Base-by-base conservation (phyloP, 2,329 filamentous ascomycete species). In the Cercospora beticola region DNA sequence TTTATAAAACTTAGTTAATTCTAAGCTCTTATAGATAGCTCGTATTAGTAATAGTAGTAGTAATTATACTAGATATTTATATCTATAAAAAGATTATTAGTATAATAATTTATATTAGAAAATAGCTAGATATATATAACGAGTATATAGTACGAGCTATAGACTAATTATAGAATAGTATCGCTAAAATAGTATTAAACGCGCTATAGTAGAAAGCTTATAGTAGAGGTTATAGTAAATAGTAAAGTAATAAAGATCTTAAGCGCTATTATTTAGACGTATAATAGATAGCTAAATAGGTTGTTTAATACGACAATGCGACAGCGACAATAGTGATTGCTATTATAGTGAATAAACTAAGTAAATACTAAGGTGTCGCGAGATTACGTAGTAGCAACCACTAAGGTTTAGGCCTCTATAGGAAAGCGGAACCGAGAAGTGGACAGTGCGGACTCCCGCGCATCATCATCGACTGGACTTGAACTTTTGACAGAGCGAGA, bases 391-490 rank as follows among this genome's bases (percentile, higher is more conserved):
- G 31, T 33, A 4, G 31, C 31, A 33, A 12, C 31, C 6, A 12
- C 10, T 5, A 4, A 33, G 31, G 31, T 33, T 33, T 33, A 2
- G 31, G 31, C 31, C 31, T 33, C 31, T 4, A 14, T 33, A 33
- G n/a, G n/a, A n/a, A 56, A 28, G 49, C 49, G 49, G 49, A n/a
- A 56, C 23, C 23, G 49, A 56, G 23, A 56, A 31, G 36, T 49
- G 30, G 58, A 62, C 40, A 43, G 26, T 49, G 54, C 49, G n/a
- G 54, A 64, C 54, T 59, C 30, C 56, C 56, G 56, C 49, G 43
- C 28, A 56, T 49, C 62, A 56, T 56, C 62, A 33, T 56, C 62
- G 49, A 54, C 61, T 12, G 49, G 43, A 54, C 43, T 64, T 64
- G 46, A 64, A 14, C 28, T 21, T 33, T 31, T 33, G n/a, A 23